Base-by-base conservation (phyloP, 73 alveolate genomes). In the Symbiodinium natans region DNA sequence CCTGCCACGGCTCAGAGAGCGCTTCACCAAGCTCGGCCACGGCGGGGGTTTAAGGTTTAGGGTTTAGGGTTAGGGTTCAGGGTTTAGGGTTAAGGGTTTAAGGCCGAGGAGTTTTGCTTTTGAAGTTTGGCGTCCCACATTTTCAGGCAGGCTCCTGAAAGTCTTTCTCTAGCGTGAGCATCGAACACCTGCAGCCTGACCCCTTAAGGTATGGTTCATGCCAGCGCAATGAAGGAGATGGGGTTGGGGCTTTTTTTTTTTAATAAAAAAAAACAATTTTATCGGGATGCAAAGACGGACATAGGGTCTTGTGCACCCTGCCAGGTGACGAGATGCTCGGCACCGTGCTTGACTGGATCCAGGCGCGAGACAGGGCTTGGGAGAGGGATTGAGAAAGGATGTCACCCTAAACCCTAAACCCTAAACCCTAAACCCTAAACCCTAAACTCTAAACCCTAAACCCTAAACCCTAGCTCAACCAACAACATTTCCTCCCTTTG, bases 331-430 rank as follows among this genome's bases (percentile, higher is more conserved):
- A 90, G 39, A 90, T 90, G 97, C 88, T 90, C 15, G 97, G 97
- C 77, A 90, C 97, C 17, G 97, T 90, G 56, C 31, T 90, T 88
- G 97, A 90, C 54, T 90, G 97, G 97, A 90, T 90, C 77, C 97
- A 90, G 97, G 97, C 42, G 11, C 5, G 36, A 9, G 6, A 13
- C 59, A 9, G 59, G 59, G 59, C 31, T 9, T 56, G 74, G 74
- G 31, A 19, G 25, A 56, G 25, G 2, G 74, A 13, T 13, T 9
- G 31, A 8, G 74, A 56, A 21, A 15, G 31, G 59, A 13, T 9
- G 13, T 46, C 59, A 46, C 59, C 19, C 5, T 63, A 25, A 29
- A 23, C 40, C 33, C 11, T 31, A 36, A 27, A n/a, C 38, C 40
- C 80, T 63, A 29, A 52, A 10, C 25, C 71, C 71, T 23, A 52